Base-by-base conservation (phyloP, 2,329 filamentous ascomycete species). In the Macrophomina phaseolina region DNA sequence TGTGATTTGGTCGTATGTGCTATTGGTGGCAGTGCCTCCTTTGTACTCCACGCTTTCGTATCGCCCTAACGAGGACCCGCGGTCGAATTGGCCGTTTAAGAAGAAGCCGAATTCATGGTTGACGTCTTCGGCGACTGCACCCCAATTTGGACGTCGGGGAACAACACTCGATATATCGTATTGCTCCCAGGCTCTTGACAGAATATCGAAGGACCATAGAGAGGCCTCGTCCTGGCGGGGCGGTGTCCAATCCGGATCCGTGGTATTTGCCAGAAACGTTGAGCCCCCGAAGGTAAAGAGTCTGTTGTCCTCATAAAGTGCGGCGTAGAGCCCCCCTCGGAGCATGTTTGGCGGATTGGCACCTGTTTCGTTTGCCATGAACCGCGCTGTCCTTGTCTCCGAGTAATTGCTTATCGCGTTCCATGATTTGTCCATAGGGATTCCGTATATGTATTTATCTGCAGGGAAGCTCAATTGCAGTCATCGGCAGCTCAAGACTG, bases 81-180 rank as follows among this genome's bases (percentile, higher is more conserved):
- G 23, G 16, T 53, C 51, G 16, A 30, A 32, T 23, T 53, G 28
- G 28, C 51, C 51, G 8, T 53, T 53, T 7, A 53, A 23, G 14
- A 16, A 28, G 16, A 53, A 53, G 5, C 28, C 51, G 23, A 53
- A 5, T 5, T 23, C 23, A 8, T 30, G 7, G 32, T 9, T 30
- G 5, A 23, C 16, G 12, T 30, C 55, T 12, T 42, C 55, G n/a
- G 55, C 55, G 9, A 6, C 9, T 8, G 55, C 34, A 8, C 55
- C 55, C 23, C 40, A 28, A 38, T 60, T 60, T 32, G 12, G 40
- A 89, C 86, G 0, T 93, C 61, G 9, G 11, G 69, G 68, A 8
- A 70, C 63, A 36, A 67, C 16, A 23, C 2, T 2, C 40, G 14
- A 49, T 6, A 64, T 40, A 9, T 67, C 61, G 30, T 64, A 64